Conservation (phyloP, 345 rosid species). For the Hibiscus mutabilis region DNA sequence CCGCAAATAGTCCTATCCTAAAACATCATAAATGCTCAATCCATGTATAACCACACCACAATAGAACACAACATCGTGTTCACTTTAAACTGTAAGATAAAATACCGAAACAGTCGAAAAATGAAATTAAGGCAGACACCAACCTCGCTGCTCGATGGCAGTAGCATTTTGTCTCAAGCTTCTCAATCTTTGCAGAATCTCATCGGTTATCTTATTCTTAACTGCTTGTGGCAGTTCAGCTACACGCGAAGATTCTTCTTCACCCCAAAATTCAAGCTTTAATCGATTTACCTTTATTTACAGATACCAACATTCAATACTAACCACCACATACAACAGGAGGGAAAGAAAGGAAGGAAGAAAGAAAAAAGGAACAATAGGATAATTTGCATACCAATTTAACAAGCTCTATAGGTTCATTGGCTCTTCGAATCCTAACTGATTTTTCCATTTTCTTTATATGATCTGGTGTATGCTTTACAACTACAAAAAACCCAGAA, state of each 20-base stretch:
- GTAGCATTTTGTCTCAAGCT: conserved; percentile 37
- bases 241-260: conserved; percentile 30
- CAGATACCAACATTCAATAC: conserved; percentile 6
- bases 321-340: not conserved
- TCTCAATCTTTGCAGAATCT: conserved; percentile 55
- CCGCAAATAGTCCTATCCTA: not conserved
- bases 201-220: conserved; percentile 58
- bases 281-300: conserved; percentile 52
- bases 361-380: not conserved
- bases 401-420: conserved; percentile 51
- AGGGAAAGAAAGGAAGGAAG: not conserved
- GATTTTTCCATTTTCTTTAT: conserved; percentile 85
- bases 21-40: conserved; percentile 2
- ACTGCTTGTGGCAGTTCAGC: conserved; percentile 43
- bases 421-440: conserved; percentile 68
- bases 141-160: conserved; percentile 55
- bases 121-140: conserved; percentile 9
- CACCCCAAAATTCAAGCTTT: conserved; percentile 31
- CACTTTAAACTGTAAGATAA: not conserved
- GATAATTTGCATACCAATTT: conserved; percentile 40
- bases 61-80: no score
- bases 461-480: conserved; percentile 73
- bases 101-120: not conserved
- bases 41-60: not conserved
- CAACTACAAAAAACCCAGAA: conserved; percentile 32